Evolutionary conservation across 2,329 filamentous ascomycete genomes (phyloP), one percentile per base, ranked within the genome.

Genomic region (Clonostachys solani): DNA sequence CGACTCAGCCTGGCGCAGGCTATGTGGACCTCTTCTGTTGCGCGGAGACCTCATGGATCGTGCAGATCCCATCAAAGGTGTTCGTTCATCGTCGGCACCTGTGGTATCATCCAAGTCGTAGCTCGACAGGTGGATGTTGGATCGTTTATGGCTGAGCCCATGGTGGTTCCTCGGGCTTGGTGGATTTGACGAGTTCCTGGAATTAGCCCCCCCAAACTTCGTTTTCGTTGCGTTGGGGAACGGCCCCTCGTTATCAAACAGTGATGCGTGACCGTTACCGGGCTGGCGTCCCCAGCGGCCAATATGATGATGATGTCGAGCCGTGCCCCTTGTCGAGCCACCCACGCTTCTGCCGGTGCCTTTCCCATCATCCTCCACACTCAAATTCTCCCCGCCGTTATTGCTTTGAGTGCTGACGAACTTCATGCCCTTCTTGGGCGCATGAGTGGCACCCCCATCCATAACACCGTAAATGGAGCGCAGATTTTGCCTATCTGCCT

Each of bases 341-440:
- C 65, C 72, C 50, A 74, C 80, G 57, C 80, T 83, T 48, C 84
- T 76, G 15, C 75, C 74, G 18, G 76, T 80, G 47, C 83, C 81
- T 52, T 80, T 80, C 15, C 84, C 84, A 46, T 84, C 83, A 16
- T 91, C 86, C 43, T 78, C 84, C 44, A 84, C 56, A 12, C 63
- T 78, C 17, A 69, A 53, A 49, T 64, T 71, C 34, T 80, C 77
- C 42, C 68, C 75, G 37, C 69, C 71, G 52, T 80, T 81, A 52
- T 78, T 83, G 54, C 74, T 84, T 65, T 89, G 89, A 2, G 86
- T 83, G 64, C 89, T 92, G 49, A 89, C 87, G 61, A 97, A 97
- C 60, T 96, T 97, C 90, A 96, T 96, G 67, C 87, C 95, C 71
- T 89, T 91, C 70, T 95, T 96, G 17, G 68, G 63, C 5, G 60